Evolutionary conservation across 2,329 filamentous ascomycete genomes (phyloP), one percentile per base, ranked within the genome.

Genomic region (Neonectria hederae): DNA sequence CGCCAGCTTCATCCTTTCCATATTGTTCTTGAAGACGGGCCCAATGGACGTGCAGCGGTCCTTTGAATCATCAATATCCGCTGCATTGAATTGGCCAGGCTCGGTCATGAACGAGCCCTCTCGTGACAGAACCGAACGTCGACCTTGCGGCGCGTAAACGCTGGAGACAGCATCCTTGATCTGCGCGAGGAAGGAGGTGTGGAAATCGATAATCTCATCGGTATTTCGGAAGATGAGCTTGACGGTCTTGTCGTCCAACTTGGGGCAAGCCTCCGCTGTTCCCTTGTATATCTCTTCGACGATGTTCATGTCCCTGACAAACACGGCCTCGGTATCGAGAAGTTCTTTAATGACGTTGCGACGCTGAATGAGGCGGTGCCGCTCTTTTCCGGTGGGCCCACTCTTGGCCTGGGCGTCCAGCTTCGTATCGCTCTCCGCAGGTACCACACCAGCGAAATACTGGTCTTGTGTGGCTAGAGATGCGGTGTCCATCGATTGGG

Each of bases 281-380:
- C 93, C 94, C 79, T 97, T 97, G 84, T 98, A 99, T 59, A 99
- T 98, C 75, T 98, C 94, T 74, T 97, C 93, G 2, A 97, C 91
- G 57, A 99, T 95, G 76, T 94, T 97, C 93, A 99, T 95, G 77
- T 99, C 96, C 68, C 93, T 89, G 61, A 97, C 90, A 78, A 97
- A 98, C 6, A 91, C 90, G 52, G 93, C 90, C 76, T 99, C 96
- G 0, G 96, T 99, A 74, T 97, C 94, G 49, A 97, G 87, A 40
- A 99, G 83, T 78, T 99, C 96, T 75, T 95, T 94, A 73, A 98
- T 91, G 52, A 97, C 89, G 76, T 97, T 89, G 59, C 91, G 89
- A 21, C 96, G 91, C 76, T 95, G 92, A 54, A 88, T 87, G 9
- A 98, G 83, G n/a, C 92, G 89, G 65, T 91, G 90, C 65, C 86